Percentiles rank a stretch among this genome's conserved stretches.
Evolutionary conservation across 257 asterid species (phyloP).

Genomic region (Ehretia macrophylla): DNA sequence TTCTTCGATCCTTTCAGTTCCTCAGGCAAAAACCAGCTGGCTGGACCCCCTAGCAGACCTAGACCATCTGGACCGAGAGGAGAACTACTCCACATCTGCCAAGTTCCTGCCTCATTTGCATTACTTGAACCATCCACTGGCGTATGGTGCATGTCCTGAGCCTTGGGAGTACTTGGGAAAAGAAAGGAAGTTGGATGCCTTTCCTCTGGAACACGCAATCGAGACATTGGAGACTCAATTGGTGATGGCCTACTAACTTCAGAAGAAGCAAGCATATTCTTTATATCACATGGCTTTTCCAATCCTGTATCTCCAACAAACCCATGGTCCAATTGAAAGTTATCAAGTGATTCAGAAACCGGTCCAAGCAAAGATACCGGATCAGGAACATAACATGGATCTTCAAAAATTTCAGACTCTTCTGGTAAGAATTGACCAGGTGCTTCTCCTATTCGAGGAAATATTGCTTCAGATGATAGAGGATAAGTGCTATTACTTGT

Average conservation of each 20-base stretch:
- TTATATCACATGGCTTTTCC: slow-evolving; percentile 51
- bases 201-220: slow-evolving; percentile 72
- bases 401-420: slow-evolving; percentile 85
- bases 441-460: slow-evolving; percentile 53
- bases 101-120: slow-evolving; percentile 51
- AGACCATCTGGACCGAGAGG: slow-evolving; percentile 82
- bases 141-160: slow-evolving; percentile 31
- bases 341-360: slow-evolving; percentile 90
- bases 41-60: slow-evolving; percentile 66
- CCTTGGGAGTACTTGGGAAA: slow-evolving; percentile 39
- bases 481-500: slow-evolving; percentile 38
- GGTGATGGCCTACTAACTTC: slow-evolving; percentile 78
- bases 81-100: slow-evolving; percentile 96
- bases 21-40: slow-evolving; percentile 62
- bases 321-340: slow-evolving; percentile 79
- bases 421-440: slow-evolving; percentile 60
- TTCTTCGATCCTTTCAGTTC: slow-evolving; percentile 51
- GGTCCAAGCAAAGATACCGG: slow-evolving; percentile 94
- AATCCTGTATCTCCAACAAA: slow-evolving; percentile 49
- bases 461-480: slow-evolving; percentile 46
- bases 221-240: slow-evolving; percentile 82
- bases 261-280: slow-evolving; percentile 41
- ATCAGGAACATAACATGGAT: slow-evolving; percentile 94
- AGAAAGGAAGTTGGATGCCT: slow-evolving; percentile 42
- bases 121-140: slow-evolving; percentile 29